Base-by-base conservation (phyloP, 2,329 filamentous ascomycete genomes). In the Paramyrothecium roridum region DNA sequence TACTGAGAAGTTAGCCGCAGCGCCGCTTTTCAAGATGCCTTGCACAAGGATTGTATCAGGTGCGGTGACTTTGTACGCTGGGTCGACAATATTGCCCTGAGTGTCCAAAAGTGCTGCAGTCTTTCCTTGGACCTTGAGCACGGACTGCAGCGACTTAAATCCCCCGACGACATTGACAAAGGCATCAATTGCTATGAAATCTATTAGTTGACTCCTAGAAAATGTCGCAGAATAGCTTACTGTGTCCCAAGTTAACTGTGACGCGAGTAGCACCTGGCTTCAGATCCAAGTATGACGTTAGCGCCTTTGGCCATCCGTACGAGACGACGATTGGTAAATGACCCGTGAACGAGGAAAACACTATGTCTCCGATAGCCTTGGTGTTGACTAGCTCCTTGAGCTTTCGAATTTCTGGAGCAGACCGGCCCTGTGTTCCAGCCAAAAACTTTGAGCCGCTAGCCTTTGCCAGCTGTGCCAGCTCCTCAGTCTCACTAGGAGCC, bases 341-440 rank as follows among this genome's bases (percentile, higher is more conserved):
- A 54, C 71, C 74, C 3, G 70, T 70, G 1, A 75, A 59, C 33
- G 78, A 75, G 21, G 72, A 75, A 54, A 76, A 80, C 43, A 82
- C 58, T 2, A 83, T 71, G 40, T 71, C 74, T 0, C 81, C 80
- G 26, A 83, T 72, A 16, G 61, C 67, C 0, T 75, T 76, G 0
- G 65, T 66, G 3, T 65, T 65, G 21, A 84, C 59, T 2, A 82
- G 46, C 30, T 74, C 67, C 56, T 69, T 73, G 8, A 82, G 34
- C 58, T 75, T 78, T 3, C 62, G 54, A 12, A 75, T 63, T 1
- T 73, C 53, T 0, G 80, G 79, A 0, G 74, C 65, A 3, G 77
- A 62, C 3, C 72, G 68, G 0, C 75, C 77, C 62, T 84, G 80
- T 3, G 80, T 56, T 0, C 77, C 78, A 0, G 82, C 71, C 8